Conservation (phyloP, 805 yeast species). For the Saturnispora besseyi region DNA sequence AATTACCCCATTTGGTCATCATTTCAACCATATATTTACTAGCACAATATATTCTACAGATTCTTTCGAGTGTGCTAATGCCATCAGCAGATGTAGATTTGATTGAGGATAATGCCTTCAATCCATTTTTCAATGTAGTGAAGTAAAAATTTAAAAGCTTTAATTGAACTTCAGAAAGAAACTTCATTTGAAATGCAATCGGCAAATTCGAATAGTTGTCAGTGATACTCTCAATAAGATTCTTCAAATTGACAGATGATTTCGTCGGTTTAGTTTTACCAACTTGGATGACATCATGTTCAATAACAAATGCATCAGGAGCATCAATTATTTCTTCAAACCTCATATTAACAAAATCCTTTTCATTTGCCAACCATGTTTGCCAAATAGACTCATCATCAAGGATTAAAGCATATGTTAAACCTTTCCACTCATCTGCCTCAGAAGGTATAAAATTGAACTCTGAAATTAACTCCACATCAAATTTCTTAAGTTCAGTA, state of each 20-base stretch:
- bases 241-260: conserved; percentile 49
- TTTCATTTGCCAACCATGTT: conserved; percentile 48
- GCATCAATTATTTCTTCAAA: conserved; percentile 43
- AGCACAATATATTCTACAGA: conserved; percentile 34
- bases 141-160: conserved; percentile 45
- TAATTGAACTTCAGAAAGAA: conserved; percentile 50
- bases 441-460: conserved; percentile 26
- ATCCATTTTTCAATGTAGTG: conserved; percentile 32
- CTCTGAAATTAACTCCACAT: conserved; percentile 35
- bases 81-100: conserved; percentile 15
- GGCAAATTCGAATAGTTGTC: conserved; percentile 44
- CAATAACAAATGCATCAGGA: conserved; percentile 46
- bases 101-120: conserved; percentile 35
- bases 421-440: conserved; percentile 19
- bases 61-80: conserved; percentile 27
- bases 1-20: conserved; percentile 36
- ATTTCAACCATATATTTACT: conserved; percentile 29
- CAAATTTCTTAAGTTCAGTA: conserved; percentile 50
- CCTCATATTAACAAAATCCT: conserved; percentile 40
- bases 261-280: conserved; percentile 49
- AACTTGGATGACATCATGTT: conserved; percentile 41
- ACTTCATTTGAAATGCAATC: conserved; percentile 45
- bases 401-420: conserved; percentile 25
- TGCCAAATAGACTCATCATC: conserved; percentile 26
- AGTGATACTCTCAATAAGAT: conserved; percentile 49